Evolutionary conservation across 345 rosid species (phyloP), one percentile per base, ranked within the genome.

Genomic region (Heritiera fomes): DNA sequence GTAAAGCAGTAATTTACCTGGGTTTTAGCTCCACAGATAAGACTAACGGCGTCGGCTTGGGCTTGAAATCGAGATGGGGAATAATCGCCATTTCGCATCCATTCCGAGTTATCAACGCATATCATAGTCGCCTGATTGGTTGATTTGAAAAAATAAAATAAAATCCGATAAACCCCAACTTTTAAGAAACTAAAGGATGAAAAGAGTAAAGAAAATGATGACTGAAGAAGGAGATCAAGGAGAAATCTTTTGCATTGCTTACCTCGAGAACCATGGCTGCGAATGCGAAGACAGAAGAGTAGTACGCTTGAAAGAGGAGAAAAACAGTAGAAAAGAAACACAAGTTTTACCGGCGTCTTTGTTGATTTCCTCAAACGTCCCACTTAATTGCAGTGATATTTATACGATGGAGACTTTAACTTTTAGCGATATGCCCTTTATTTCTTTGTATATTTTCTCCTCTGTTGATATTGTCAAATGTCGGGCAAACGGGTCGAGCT

Each of bases 201-300:
- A 63, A 58, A 60, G 38, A n/a, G 55, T 74, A 64, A 58, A 14
- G 34, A 8, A 13, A 75, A 15, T 38, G 58, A 46, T 60, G 70
- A 23, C 20, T 18, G 9, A 75, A 11, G 40, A 2, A 59, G 7
- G 40, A 79, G 43, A 40, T 49, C 2, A 58, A 75, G 32, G 52
- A 55, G 8, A 45, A 56, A 53, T 80, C 12, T 40, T 20, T 8
- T 8, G 58, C 71, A 73, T 17, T 17, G 66, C 79, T 78, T 63
- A 90, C 95, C 95, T 90, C 95, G 77, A 91, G 95, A 83, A 91
- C 93, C 93, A 91, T 91, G 11, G 83, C 79, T 80, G 5, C 43
- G 74, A 63, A 2, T 3, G 38, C 38, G 38, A 34, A 34, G 38
- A 34, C 3, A 34, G 38, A 34, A 2, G 38, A 34, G 38, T 34